Percentiles rank a stretch among this genome's conserved stretches.
Evolutionary conservation across 2,329 filamentous ascomycete genomes (phyloP).

Genomic region (Aschersonia sp.): DNA sequence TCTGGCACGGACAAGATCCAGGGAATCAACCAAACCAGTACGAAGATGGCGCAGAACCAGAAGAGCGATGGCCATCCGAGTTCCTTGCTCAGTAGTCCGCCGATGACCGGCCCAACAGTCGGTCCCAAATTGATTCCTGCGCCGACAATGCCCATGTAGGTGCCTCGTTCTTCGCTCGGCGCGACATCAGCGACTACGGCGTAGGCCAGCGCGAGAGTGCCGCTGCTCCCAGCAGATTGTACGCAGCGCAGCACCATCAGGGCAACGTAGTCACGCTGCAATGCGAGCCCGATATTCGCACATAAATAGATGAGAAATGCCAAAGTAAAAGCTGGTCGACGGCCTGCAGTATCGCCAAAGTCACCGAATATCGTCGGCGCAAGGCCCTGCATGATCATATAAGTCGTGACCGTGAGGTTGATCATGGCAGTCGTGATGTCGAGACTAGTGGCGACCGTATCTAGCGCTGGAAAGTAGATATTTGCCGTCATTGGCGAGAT

Average conservation of each 20-base stretch:
- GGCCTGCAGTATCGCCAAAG: slow-evolving; percentile 44
- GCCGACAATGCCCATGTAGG: slow-evolving; percentile 56
- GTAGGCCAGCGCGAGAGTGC: slow-evolving; percentile 55
- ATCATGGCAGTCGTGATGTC: slow-evolving; percentile 23
- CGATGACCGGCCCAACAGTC: slow-evolving; percentile 43
- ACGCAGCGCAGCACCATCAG: slow-evolving; percentile 46
- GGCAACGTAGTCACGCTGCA: slow-evolving; percentile 42
- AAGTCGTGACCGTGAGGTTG: slow-evolving; percentile 41
- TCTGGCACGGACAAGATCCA: slow-evolving; percentile 44
- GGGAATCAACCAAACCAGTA: slow-evolving; percentile 33
- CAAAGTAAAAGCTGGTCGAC: slow-evolving; percentile 46
- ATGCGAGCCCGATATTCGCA: slow-evolving; percentile 44
- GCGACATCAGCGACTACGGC: slow-evolving; percentile 62
- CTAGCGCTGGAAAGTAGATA: slow-evolving; percentile 34
- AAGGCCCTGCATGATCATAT: slow-evolving; percentile 50
- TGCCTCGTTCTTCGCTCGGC: slow-evolving; percentile 54
- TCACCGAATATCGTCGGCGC: slow-evolving; percentile 47
- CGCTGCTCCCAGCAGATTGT: slow-evolving; percentile 51
- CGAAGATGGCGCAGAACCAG: slow-evolving; percentile 50
- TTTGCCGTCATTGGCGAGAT: slow-evolving; percentile 46
- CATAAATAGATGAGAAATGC: slow-evolving; percentile 41
- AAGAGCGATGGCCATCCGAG: slow-evolving; percentile 56
- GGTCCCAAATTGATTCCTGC: slow-evolving; percentile 42
- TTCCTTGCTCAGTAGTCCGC: slow-evolving; percentile 48
- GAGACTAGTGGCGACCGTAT: slow-evolving; percentile 23